phyloP scores from a whole-genome alignment of 2,329 filamentous ascomycete genomes.

The Pyrenochaeta sp. region DNA sequence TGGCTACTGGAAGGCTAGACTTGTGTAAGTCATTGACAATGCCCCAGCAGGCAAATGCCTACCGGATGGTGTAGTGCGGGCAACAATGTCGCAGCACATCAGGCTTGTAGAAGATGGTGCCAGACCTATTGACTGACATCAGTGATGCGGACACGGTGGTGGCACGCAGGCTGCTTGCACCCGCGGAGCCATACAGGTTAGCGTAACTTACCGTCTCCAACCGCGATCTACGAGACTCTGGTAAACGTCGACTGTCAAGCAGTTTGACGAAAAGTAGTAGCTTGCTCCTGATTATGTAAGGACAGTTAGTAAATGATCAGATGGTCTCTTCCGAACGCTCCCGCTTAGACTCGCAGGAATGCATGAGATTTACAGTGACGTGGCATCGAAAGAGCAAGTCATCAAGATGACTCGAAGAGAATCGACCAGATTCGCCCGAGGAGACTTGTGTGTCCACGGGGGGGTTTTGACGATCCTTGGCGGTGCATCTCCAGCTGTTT shows the following conservation, averaged over 20 bases:
- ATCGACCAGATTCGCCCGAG: conserved; percentile 2
- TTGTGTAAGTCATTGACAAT: conserved; percentile 13
- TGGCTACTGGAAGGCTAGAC: conserved; percentile 68
- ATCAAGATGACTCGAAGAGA: neutral
- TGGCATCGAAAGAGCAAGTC: conserved; percentile 10
- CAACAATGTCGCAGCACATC: conserved; percentile 85
- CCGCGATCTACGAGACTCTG: conserved; percentile 76
- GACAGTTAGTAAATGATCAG: conserved; percentile 23
- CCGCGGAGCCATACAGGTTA: conserved; percentile 8
- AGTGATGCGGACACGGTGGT: conserved; percentile 4
- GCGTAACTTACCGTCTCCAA: conserved; percentile 73
- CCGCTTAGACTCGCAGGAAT: conserved; percentile 7
- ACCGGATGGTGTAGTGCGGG: conserved; percentile 84
- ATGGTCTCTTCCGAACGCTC: conserved; percentile 13
- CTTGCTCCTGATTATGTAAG: conserved; percentile 67
- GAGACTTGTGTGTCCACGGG: conserved; percentile 2
- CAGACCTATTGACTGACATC: conserved; percentile 50
- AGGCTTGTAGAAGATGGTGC: conserved; percentile 76
- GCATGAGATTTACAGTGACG: conserved; percentile 13
- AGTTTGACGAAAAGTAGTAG: conserved; percentile 72
- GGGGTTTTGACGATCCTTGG: conserved; percentile 30
- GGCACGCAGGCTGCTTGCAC: conserved; percentile 9
- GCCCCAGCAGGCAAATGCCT: conserved; percentile 9
- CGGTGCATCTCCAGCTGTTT: conserved; percentile 11
- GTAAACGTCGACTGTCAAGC: conserved; percentile 72